Evolutionary conservation across 768 basidiomycete genomes (phyloP), one percentile per base, ranked within the genome.

Genomic region (Phlebiopsis gigantea): DNA sequence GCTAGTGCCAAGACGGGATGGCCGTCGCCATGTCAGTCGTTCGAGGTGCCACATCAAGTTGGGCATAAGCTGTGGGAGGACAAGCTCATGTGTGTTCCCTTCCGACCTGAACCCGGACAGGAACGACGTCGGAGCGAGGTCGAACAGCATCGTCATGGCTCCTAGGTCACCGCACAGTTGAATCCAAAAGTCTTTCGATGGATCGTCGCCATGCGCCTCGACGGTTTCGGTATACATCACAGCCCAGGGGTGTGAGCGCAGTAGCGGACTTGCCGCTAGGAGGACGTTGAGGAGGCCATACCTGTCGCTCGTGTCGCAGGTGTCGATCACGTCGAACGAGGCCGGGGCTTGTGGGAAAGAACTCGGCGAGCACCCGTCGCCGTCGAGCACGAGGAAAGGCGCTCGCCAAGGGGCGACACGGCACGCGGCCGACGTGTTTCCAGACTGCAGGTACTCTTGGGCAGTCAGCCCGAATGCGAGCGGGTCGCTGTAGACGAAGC

Each of bases 11-110:
- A 44, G 47, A 51, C 6, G 22, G 46, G 48, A 57, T 59, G 48
- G 57, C 43, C 47, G 69, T 66, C 70, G 75, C 79, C 79, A 80
- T 6, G 71, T 66, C 5, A 72, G 69, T 1, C 57, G 53, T 61
- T 78, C 71, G 49, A 74, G 73, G 45, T 67, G 67, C 42, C 22
- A 48, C 55, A 8, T 55, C 46, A 9, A 4, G 22, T 14, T 57
- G 29, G 10, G 47, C 24, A 42, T 64, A 52, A 49, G 47, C 26
- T 49, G 28, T 5, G 26, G 47, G 29, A 55, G 50, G 4, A 71
- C 15, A 0, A 75, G n/a, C 53, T 79, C 78, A 50, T 78, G 75
- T 5, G 68, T 68, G 56, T 76, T 76, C 2, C 72, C 75, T 5
- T 68, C 69, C 1, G 73, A 68, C 6, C 69, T 66, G 57, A 78